Evolutionary conservation across 352 stramenopile genomes (phyloP).

Genomic region (Pythium grandisporangium): DNA sequence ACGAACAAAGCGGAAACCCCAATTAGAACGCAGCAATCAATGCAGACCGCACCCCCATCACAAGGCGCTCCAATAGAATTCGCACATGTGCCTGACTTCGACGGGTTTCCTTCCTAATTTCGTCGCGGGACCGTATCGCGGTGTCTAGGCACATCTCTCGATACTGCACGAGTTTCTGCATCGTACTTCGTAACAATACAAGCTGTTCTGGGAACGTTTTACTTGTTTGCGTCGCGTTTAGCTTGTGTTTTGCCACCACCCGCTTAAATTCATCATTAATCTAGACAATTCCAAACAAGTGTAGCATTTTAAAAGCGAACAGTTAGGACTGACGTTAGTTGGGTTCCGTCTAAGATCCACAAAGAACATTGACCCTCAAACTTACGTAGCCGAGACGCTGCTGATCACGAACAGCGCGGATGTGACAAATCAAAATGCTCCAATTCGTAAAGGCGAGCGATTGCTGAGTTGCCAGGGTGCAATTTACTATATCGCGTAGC

Average conservation of each 20-base stretch:
- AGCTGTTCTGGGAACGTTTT: no score
- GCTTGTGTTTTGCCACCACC: neutral
- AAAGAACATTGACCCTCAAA: neutral
- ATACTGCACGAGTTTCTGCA: slow-evolving; percentile 36
- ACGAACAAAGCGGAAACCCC: neutral
- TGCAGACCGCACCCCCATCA: no score
- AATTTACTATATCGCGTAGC: slow-evolving; percentile 29
- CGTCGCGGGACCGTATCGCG: slow-evolving; percentile 13
- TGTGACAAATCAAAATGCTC: slow-evolving; percentile 29
- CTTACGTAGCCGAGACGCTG: slow-evolving; percentile 35
- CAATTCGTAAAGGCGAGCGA: slow-evolving; percentile 22
- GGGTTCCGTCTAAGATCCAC: no score
- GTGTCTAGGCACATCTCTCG: slow-evolving; percentile 20
- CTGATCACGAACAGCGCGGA: slow-evolving; percentile 15
- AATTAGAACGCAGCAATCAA: no score
- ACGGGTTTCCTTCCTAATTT: slow-evolving; percentile 19
- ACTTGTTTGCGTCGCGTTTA: neutral
- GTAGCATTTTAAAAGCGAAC: no score
- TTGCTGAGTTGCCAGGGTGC: slow-evolving; percentile 18
- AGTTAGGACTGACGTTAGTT: no score
- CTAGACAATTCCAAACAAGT: no score
- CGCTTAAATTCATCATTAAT: slow-evolving; percentile 7
- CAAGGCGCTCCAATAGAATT: no score
- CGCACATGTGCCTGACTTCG: slow-evolving; percentile 31
- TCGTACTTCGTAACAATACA: slow-evolving; percentile 23